Base-by-base conservation (phyloP, 1,284 basidiomycete genomes). In the Marasmius oreades region DNA sequence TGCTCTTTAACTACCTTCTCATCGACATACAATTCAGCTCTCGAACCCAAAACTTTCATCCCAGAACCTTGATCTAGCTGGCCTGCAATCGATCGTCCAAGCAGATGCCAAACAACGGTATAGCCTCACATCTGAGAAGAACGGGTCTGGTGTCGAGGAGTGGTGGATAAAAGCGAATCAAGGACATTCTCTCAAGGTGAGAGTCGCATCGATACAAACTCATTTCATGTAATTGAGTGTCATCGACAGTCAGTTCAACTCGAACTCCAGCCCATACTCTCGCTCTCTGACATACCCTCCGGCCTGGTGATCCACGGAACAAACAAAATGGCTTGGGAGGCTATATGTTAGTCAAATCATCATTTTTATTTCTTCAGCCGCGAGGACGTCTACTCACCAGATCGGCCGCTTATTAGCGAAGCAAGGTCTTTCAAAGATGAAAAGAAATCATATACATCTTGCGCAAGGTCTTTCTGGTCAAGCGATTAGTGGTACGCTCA, bases 111-210 rank as follows among this genome's bases (percentile, higher is more conserved):
- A 97, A 69, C 78, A 88, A 61, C 77, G 95, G 57, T 97, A 87
- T 66, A 80, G 84, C 61, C 75, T 96, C 46, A 61, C 84, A 18
- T 77, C 77, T 56, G 90, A 90, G 52, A 72, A 77, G 14, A 78
- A 82, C 59, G 68, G 68, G 0, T 59, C 65, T 14, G 72, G 69
- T 20, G 69, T 64, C n/a, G 54, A 63, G 26, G 66, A 76, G 20
- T 91, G 88, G 84, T 95, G 88, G 85, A 95, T 98, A 62, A 80
- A 93, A 48, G 96, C 96, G 0, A 93, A 93, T 60, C 96, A 98
- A 72, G 97, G 96, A 0, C 96, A 98, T 73, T 92, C 93, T 1
- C 75, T 95, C 39, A 80, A 86, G 73, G 92, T 88, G 58, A 24
- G 75, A 62, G 51, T 36, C 28, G 36, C 37, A 11, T 14, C n/a